Evolutionary conservation across 2,329 filamentous ascomycete genomes (phyloP), one percentile per base, ranked within the genome.

Genomic region (Fusarium odoratissimum): DNA sequence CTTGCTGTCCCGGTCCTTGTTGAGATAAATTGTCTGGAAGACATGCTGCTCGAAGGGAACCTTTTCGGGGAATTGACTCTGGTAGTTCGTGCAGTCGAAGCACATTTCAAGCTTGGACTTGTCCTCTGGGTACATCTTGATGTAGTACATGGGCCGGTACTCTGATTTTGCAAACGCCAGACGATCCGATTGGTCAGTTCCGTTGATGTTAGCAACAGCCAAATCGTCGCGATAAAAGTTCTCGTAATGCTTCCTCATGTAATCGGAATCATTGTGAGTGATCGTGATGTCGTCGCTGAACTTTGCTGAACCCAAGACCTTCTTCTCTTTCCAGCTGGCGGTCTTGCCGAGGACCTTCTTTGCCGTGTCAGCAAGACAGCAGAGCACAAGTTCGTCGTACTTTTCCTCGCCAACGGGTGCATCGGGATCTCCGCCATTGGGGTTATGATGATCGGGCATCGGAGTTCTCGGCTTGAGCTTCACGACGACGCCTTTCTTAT

Each of bases 21-120:
- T 90, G 4, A 91, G 82, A 71, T 87, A 90, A 65, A 91, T 91
- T 1, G 89, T 82, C 55, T 84, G 81, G 19, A 87, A 79, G 10
- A 86, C 80, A 52, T 82, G 81, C 7, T 70, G 71, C 5, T 74
- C 71, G 3, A 72, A 72, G 0, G 69, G 69, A 1, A 72, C 69
- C n/a, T 72, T 72, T 23, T 72, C 69, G 0, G 69, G 69, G 1
- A 72, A 72, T 42, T 72, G 69, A 23, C 69, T 72, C n/a, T 72
- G 69, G 8, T 72, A 72, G 4, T 72, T 72, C 8, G 69, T 72
- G 10, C 68, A 72, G 8, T 72, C 68, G 3, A 72, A 72, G 30
- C 69, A 72, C 69, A 72, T 72, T 35, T 72, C 69, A 2, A 72
- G 55, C 25, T 72, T 72, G 5, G 64, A 55, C 64, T 72, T 71